Base-by-base conservation (phyloP, 2,329 filamentous ascomycete species). In the Monosporascus sp. region DNA sequence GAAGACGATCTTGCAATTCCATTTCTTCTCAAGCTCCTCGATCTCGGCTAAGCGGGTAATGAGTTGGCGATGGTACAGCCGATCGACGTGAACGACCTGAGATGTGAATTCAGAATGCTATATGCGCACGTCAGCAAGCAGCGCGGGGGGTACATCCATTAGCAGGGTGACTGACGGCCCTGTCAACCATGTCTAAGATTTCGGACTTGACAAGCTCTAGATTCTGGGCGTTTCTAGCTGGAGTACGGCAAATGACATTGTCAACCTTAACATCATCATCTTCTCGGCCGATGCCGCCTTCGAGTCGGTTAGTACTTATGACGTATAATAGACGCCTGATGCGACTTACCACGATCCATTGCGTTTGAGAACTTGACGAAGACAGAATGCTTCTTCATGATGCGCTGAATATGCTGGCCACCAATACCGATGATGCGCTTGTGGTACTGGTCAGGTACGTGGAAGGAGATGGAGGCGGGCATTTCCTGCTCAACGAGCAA, bases 301-400 rank as follows among this genome's bases (percentile, higher is more conserved):
- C 37, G 50, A 54, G 31, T n/a, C 35, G 55, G 52, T 73, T 63
- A 74, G 69, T 53, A 46, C 26, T 31, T 46, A 8, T 7, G 7
- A 6, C 31, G 6, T 17, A 43, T 6, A 18, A 35, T 7, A 28
- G 15, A 31, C 8, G 18, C n/a, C 18, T 11, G 11, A 31, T 28
- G 9, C n/a, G 46, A 52, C 60, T 37, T 65, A 75, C 91, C 94
- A 67, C 94, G 87, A 68, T 99, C 94, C 92, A 97, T 97, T 17
- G 94, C 94, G 64, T 99, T 99, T 60, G 91, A 96, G 67, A 99
- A 99, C 70, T 99, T 99, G 75, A 99, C 94, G 65, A 99, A 99
- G 62, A 99, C 94, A 0, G 94, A 97, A 73, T 99, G 96, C 74
- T 97, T 97, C 78, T 99, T 97, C 94, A 99, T 99, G 76, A 99